Evolutionary conservation across 192 early-diverging fungal genomes (phyloP).

Genomic region (Linnemannia exigua): DNA sequence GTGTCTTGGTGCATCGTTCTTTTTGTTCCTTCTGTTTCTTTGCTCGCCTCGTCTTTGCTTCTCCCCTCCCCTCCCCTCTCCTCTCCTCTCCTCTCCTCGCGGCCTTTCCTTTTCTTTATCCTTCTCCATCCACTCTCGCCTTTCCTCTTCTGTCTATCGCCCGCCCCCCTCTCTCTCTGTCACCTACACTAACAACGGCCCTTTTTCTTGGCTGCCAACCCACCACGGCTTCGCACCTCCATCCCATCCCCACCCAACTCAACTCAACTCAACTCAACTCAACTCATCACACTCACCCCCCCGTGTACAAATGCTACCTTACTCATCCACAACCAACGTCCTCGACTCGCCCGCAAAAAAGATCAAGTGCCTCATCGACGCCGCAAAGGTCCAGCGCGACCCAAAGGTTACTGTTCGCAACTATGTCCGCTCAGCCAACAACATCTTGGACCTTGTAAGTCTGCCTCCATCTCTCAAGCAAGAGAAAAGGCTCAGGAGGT

Average conservation of each 20-base stretch:
- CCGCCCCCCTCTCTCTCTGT: neutral
- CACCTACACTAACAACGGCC: neutral
- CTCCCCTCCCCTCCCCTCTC: neutral
- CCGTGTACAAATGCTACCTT: slow-evolving; percentile 1
- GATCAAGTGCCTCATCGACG: slow-evolving; percentile 35
- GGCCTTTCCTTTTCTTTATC: neutral
- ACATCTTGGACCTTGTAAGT: slow-evolving; percentile 40
- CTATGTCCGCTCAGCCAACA: slow-evolving; percentile 46
- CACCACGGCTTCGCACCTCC: neutral
- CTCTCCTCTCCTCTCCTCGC: neutral
- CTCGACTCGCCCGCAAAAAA: slow-evolving; percentile 53
- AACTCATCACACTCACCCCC: neutral
- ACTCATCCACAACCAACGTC: slow-evolving; percentile 20
- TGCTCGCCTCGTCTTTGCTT: slow-evolving; percentile 22
- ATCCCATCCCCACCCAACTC: neutral
- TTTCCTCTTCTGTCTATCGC: neutral
- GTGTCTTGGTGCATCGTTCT: neutral
- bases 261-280: neutral
- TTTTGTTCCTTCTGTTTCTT: neutral
- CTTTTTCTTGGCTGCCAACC: neutral
- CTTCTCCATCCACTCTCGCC: neutral
- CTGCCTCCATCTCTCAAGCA: neutral
- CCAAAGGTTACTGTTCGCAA: slow-evolving; percentile 21
- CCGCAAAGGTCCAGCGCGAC: slow-evolving; percentile 26
- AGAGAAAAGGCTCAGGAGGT: no score